Evolutionary conservation across 1,284 basidiomycete species (phyloP).

Genomic region (Puccinia sorghi): DNA sequence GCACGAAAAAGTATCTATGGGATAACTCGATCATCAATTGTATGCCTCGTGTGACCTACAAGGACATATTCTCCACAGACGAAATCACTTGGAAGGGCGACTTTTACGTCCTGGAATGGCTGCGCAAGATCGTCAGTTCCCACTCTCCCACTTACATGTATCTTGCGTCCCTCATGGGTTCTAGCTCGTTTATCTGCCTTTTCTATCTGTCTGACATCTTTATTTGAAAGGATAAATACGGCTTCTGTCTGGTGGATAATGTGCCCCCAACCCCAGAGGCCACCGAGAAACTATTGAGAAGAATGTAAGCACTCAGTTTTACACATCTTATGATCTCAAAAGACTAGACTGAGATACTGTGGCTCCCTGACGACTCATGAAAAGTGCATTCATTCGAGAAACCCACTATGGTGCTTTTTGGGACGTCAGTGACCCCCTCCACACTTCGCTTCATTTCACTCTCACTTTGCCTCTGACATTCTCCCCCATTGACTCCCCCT

Average conservation of each 20-base stretch:
- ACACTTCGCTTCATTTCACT: no score
- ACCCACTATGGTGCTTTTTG: conserved; percentile 49
- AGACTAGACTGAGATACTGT: background rate
- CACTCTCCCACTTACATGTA: background rate
- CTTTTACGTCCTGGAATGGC: conserved; percentile 69
- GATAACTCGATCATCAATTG: conserved; percentile 72
- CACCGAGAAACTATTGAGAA: conserved; percentile 34
- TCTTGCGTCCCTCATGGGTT: no score
- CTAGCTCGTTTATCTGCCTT: conserved; percentile 3
- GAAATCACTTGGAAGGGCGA: conserved; percentile 59
- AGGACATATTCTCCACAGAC: conserved; percentile 73
- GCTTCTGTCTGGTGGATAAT: conserved; percentile 39
- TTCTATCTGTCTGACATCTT: conserved; percentile 53
- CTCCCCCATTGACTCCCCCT: no score
- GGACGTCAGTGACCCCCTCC: conserved; percentile 50
- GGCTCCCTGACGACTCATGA: background rate
- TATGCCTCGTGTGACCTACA: conserved; percentile 74
- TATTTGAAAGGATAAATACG: conserved; percentile 33
- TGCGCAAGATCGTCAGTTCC: conserved; percentile 74
- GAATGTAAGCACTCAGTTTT: conserved; percentile 1
- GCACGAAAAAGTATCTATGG: conserved; percentile 66
- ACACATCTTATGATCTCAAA: background rate
- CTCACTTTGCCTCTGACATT: no score
- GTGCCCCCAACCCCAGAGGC: conserved; percentile 50
- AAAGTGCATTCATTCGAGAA: conserved; percentile 35